Evolutionary conservation across 345 rosid genomes (phyloP), one percentile per base, ranked within the genome.

Genomic region (Gossypium turneri): DNA sequence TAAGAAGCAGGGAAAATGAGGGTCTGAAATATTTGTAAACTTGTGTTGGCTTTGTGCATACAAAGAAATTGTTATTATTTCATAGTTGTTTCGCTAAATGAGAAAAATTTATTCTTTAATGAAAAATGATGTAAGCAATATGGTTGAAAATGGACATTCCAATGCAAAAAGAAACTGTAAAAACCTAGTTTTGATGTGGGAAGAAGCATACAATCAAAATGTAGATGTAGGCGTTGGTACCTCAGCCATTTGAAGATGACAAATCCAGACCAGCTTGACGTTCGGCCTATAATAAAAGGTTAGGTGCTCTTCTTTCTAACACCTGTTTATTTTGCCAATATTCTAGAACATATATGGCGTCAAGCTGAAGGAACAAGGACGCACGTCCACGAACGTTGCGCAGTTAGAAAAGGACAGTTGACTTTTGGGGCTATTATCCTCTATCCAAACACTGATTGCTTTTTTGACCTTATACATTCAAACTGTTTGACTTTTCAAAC

Each of bases 31-130:
- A 34, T 34, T 34, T 4, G 38, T 34, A 2, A 15, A 56, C 25
- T 56, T 56, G 59, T n/a, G 41, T 55, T 24, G 45, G 43, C 13
- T 66, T 68, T 76, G 69, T 76, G 67, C 48, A 76, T 69, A 76
- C 60, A 24, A 57, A 58, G 16, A 11, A 50, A 24, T 66, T 41
- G 55, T 56, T 15, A 67, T 73, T 73, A 17, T 12, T 45, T 73
- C 52, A 17, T 60, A 2, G 2, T 5, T 41, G 5, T 38, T 34
- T 55, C 55, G 62, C 22, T 70, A 20, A 70, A 56, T 38, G 38
- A 16, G 38, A 16, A 56, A 72, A 11, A 0, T 17, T 34, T 10
- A 27, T 59, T 24, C 38, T 24, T 34, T 29, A 0, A n/a, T 38
- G 38, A 16, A 53, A 50, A 25, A 19, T 67, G 9, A 13, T 47